Conservation (phyloP, 1,284 basidiomycete species). For the Marasmius fiardii region DNA sequence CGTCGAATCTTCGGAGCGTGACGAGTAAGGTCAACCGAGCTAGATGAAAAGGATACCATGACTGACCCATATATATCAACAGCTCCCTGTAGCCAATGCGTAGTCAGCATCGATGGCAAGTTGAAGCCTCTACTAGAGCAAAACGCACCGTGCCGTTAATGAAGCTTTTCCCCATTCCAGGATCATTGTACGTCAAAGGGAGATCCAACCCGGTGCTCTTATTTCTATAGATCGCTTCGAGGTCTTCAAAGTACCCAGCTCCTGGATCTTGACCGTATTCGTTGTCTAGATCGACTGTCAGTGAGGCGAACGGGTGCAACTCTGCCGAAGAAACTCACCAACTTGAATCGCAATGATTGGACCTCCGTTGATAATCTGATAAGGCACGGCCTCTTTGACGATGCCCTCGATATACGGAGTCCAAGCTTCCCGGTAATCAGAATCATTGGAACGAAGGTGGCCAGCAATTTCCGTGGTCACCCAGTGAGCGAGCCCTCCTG, state of each 20-base stretch:
- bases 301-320: background rate
- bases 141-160: conserved; percentile 64
- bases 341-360: conserved; percentile 75
- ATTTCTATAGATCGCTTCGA: conserved; percentile 52
- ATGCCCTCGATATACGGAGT: conserved; percentile 65
- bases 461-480: conserved; percentile 65
- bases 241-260: conserved; percentile 64
- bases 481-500: conserved; percentile 81
- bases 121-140: background rate
- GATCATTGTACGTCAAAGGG: conserved; percentile 73
- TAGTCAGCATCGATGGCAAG: background rate
- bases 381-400: conserved; percentile 53
- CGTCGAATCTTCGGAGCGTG: conserved; percentile 41
- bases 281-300: conserved; percentile 49
- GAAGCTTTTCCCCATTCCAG: conserved; percentile 55
- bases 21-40: background rate
- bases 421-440: conserved; percentile 69
- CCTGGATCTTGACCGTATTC: conserved; percentile 62
- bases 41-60: background rate
- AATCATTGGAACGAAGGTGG: conserved; percentile 63
- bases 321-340: conserved; percentile 37
- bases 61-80: conserved; percentile 38
- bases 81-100: conserved; percentile 32
- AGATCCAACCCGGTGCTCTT: conserved; percentile 52
- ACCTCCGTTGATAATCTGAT: conserved; percentile 69